Conservation (phyloP, 2,329 filamentous ascomycete genomes). For the Exophiala lecanii-corni region DNA sequence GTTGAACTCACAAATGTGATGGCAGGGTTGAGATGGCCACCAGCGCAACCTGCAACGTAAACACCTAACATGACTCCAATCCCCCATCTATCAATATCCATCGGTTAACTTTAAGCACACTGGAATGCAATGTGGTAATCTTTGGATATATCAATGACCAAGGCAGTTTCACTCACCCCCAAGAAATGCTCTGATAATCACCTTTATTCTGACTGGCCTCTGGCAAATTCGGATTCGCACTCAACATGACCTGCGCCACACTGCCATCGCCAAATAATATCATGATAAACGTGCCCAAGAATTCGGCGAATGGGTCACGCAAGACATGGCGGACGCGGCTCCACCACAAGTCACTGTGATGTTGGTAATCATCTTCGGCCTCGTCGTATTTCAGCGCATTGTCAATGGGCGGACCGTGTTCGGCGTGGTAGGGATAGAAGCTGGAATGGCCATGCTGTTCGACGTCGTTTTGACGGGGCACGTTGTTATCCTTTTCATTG, state of each 20-base stretch:
- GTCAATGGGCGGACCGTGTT: constrained; percentile 28
- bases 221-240: constrained; percentile 28
- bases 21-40: constrained; percentile 61
- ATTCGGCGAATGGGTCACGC: constrained; percentile 56
- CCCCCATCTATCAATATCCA: constrained; percentile 40
- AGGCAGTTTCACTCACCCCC: constrained; percentile 31
- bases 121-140: background rate
- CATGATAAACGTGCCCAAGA: constrained; percentile 58
- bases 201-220: constrained; percentile 26
- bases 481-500: background rate
- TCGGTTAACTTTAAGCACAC: no score
- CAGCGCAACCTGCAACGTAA: constrained; percentile 51
- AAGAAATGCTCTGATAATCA: constrained; percentile 40
- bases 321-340: constrained; percentile 45
- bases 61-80: constrained; percentile 60
- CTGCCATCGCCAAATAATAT: constrained; percentile 60
- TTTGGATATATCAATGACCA: background rate
- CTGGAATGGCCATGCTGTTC: background rate
- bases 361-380: constrained; percentile 28
- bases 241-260: constrained; percentile 59
- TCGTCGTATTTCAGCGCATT: constrained; percentile 23
- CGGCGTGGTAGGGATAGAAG: constrained; percentile 19
- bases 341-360: constrained; percentile 43
- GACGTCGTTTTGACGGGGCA: background rate
- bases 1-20: constrained; percentile 49